phyloP scores from a whole-genome alignment of 768 basidiomycete species.

The Rossbeevera mucosa region DNA sequence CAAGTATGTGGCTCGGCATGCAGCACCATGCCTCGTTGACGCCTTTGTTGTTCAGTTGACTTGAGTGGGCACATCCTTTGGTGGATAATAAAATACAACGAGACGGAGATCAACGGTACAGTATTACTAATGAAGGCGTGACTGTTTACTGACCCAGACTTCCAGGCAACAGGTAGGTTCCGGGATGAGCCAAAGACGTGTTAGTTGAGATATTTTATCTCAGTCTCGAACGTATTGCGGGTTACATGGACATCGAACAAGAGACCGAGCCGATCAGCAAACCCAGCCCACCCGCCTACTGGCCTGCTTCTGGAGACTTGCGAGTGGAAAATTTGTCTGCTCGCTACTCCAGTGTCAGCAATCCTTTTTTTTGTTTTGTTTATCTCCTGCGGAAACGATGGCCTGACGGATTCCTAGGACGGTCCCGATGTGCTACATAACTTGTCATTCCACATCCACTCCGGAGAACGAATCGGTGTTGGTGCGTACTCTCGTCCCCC shows the following conservation, averaged over 20 bases:
- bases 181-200: background rate
- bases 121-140: background rate
- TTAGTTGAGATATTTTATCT: background rate
- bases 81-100: constrained; percentile 24
- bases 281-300: constrained; percentile 54
- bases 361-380: background rate
- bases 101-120: constrained; percentile 11
- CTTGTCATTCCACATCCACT: constrained; percentile 3
- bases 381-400: background rate
- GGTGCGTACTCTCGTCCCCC: background rate
- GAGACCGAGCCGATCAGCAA: constrained; percentile 50
- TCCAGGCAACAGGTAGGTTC: constrained; percentile 21
- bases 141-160: background rate
- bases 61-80: constrained; percentile 11
- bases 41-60: background rate
- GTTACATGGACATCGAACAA: constrained; percentile 44
- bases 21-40: background rate
- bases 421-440: constrained; percentile 1
- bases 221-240: constrained; percentile 35
- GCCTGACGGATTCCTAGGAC: background rate
- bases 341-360: constrained; percentile 38
- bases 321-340: constrained; percentile 52
- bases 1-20: constrained; percentile 3
- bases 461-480: constrained; percentile 9
- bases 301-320: constrained; percentile 59